phyloP scores from a whole-genome alignment of 495 filamentous ascomycete species.

The Tuber indicum region DNA sequence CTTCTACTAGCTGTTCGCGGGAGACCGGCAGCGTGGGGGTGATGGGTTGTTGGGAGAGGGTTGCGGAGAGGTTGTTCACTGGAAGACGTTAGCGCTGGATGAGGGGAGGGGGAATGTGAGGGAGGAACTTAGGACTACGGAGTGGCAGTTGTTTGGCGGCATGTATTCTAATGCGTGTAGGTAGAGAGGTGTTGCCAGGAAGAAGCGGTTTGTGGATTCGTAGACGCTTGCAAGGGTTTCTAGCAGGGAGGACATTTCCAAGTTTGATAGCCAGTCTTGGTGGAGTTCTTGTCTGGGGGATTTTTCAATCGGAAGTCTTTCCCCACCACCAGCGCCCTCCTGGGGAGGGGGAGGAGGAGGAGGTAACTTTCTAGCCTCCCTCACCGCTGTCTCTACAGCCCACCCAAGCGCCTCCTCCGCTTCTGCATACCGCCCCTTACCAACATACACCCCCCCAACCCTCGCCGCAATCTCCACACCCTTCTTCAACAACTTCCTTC shows the following conservation, averaged over 20 bases:
- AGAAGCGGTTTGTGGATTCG: conserved; percentile 58
- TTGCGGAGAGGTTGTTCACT: conserved; percentile 60
- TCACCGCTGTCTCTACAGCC: conserved; percentile 72
- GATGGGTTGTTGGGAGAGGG: conserved; percentile 59
- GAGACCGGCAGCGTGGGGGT: conserved; percentile 44
- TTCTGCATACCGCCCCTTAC: conserved; percentile 54
- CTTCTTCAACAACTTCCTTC: conserved; percentile 64
- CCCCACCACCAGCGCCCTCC: conserved; percentile 56
- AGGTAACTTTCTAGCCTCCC: conserved; percentile 47
- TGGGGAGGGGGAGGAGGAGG: conserved; percentile 39
- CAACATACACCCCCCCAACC: conserved; percentile 69
- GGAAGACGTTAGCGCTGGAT: not conserved
- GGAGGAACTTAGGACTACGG: conserved; percentile 61
- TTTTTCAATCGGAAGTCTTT: conserved; percentile 45
- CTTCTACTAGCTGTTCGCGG: conserved; percentile 52
- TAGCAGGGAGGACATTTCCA: conserved; percentile 30
- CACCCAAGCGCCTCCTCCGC: conserved; percentile 70
- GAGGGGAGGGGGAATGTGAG: not conserved
- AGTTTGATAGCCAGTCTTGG: conserved; percentile 14
- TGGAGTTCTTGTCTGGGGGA: conserved; percentile 4
- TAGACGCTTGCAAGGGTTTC: conserved; percentile 64
- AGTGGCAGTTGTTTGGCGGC: conserved; percentile 56
- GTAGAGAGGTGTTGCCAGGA: conserved; percentile 80
- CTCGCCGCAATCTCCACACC: conserved; percentile 69
- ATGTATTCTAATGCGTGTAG: conserved; percentile 68